Evolutionary conservation across 2,329 filamentous ascomycete species (phyloP), one percentile per base, ranked within the genome.

Genomic region (Apiospora marii): DNA sequence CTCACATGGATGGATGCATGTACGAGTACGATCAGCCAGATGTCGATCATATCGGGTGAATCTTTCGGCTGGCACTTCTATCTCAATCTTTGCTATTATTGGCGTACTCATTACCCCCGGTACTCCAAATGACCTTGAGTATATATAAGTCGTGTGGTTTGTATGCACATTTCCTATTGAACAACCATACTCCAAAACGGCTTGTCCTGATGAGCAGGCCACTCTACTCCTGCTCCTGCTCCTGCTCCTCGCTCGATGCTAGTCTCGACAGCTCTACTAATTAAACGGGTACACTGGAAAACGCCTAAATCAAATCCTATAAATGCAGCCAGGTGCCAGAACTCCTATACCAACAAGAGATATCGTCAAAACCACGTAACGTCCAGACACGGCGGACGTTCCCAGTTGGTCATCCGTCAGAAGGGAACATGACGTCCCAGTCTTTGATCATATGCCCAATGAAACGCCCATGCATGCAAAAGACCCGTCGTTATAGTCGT

Each of bases 381-480:
- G 58, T 64, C 58, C 58, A 64, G 58, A 64, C 8, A 41, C 41
- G 58, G 10, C 41, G 58, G 19, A 64, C 58, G 58, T 34, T 41
- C 58, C 58, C 30, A 37, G 30, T 61, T 37, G 53, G 53, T 37
- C 53, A 61, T 61, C 16, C 53, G 16, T 61, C 53, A 37, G 53
- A 61, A 61, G 19, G 53, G 22, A 34, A 16, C 53, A 30, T 37
- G 27, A 22, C 19, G 27, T 61, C 53, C 53, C 30, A 61, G 34
- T 61, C 53, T 61, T 37, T 22, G 30, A 37, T 61, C 53, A 61
- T 37, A 61, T 61, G 53, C 30, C 53, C 58, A 64, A 64, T 41
- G 58, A 71, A 74, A 85, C 85, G 83, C 83, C 84, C 84, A 81
- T 80, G 80, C 79, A 85, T 84, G 83, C 83, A 84, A 78, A 80